phyloP scores from a whole-genome alignment of 805 yeast species.

The Barnettozyma wickerhamii region DNA sequence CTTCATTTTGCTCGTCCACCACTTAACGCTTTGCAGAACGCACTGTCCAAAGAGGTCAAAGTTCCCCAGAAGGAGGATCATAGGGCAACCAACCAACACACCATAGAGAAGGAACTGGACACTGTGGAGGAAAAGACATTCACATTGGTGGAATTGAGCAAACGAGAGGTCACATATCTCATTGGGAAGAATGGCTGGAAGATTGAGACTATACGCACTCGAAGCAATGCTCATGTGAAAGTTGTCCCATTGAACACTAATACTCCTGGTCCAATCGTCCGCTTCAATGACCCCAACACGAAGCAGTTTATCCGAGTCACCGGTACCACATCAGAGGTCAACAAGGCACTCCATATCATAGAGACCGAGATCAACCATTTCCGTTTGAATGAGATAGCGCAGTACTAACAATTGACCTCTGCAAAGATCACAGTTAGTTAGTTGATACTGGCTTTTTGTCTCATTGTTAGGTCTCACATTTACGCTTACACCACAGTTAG shows the following conservation, averaged over 20 bases:
- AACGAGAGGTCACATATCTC: constrained; percentile 35
- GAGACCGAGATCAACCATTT: constrained; percentile 23
- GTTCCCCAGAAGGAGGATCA: too few relatives aligned
- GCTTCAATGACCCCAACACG: constrained; percentile 11
- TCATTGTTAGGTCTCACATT: constrained; percentile 11
- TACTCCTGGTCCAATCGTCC: constrained; percentile 9
- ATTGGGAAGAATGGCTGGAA: constrained; percentile 41
- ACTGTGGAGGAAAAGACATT: neutral
- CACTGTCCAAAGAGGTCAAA: too few relatives aligned
- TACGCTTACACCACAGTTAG: constrained; percentile 14
- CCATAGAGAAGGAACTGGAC: neutral
- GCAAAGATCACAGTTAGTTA: too few relatives aligned
- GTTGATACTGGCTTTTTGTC: too few relatives aligned
- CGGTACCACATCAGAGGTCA: constrained; percentile 26
- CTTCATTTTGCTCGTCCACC: too few relatives aligned
- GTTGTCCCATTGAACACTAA: constrained; percentile 31
- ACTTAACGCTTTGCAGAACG: too few relatives aligned
- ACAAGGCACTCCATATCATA: constrained; percentile 25
- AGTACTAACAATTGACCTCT: constrained; percentile 3
- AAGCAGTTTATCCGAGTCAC: constrained; percentile 29
- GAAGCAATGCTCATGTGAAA: constrained; percentile 35
- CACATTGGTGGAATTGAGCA: constrained; percentile 20
- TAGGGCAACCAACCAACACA: too few relatives aligned
- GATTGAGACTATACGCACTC: constrained; percentile 32
- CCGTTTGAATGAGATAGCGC: constrained; percentile 10